These are phyloP conservation scores for Psidium friedrichsthalianum DNA, from an alignment of 345 rosid genomes.

Conservation along the genomic window DNA sequence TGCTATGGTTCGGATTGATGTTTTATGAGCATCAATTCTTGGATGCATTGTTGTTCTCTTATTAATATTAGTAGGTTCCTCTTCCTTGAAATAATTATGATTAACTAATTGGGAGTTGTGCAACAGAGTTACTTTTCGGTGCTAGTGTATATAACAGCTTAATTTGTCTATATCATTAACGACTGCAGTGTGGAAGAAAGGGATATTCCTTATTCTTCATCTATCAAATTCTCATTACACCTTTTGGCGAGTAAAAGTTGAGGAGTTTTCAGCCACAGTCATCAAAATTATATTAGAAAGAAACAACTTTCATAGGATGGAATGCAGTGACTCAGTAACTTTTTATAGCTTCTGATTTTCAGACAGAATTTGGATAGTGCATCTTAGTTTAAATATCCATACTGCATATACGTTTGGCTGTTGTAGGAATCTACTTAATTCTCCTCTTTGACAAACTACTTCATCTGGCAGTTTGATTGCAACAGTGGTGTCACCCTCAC, in stretches of 20 bases:
- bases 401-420: background rate
- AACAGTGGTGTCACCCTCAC: slow-evolving; percentile 58
- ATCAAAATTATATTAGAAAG: background rate
- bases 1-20: background rate
- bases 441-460: background rate
- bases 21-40: background rate
- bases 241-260: background rate
- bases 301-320: background rate
- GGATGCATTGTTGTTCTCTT: background rate
- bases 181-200: background rate
- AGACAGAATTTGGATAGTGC: background rate
- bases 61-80: background rate
- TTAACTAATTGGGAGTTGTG: background rate
- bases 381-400: background rate
- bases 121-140: background rate
- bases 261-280: background rate
- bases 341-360: background rate
- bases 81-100: background rate
- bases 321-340: background rate
- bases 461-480: slow-evolving; percentile 62
- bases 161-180: background rate
- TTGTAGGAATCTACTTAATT: background rate
- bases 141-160: background rate
- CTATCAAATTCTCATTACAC: background rate
- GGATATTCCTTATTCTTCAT: background rate